These are phyloP conservation scores for Paramecium biaurelia DNA, from an alignment of 73 alveolate species.

Conservation along the genomic window DNA sequence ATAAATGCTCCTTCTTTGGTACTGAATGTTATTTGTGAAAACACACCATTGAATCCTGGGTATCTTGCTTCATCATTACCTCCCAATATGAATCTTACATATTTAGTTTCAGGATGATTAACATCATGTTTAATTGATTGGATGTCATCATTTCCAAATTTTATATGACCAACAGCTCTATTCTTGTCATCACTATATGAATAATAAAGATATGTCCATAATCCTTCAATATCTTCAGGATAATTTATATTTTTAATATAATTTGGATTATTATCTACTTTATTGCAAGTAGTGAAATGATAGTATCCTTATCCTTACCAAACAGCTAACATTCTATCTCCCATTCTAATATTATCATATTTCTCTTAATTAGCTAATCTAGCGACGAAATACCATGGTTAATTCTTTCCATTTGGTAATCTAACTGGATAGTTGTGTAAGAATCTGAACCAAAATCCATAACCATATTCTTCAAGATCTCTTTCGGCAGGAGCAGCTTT, in stretches of 20 bases:
- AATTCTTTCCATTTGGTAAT: neutral
- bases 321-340: constrained; percentile 36
- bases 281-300: neutral
- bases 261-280: neutral
- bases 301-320: constrained; percentile 40
- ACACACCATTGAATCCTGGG: constrained; percentile 42
- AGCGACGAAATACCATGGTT: constrained; percentile 12
- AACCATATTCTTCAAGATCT: constrained; percentile 29
- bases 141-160: neutral
- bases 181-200: neutral
- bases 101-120: neutral
- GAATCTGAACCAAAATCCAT: constrained; percentile 40
- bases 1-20: neutral
- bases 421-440: neutral
- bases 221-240: constrained; percentile 52
- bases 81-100: constrained; percentile 13
- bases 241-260: neutral
- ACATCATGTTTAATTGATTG: neutral
- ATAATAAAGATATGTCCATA: constrained; percentile 41
- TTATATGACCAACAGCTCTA: constrained; percentile 29
- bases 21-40: neutral
- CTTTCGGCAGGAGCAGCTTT: neutral
- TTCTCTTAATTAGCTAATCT: neutral
- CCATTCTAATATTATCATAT: constrained; percentile 36
- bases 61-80: constrained; percentile 12